Evolutionary conservation across 2,329 filamentous ascomycete genomes (phyloP), one percentile per base, ranked within the genome.

Genomic region (Fusarium palustre): DNA sequence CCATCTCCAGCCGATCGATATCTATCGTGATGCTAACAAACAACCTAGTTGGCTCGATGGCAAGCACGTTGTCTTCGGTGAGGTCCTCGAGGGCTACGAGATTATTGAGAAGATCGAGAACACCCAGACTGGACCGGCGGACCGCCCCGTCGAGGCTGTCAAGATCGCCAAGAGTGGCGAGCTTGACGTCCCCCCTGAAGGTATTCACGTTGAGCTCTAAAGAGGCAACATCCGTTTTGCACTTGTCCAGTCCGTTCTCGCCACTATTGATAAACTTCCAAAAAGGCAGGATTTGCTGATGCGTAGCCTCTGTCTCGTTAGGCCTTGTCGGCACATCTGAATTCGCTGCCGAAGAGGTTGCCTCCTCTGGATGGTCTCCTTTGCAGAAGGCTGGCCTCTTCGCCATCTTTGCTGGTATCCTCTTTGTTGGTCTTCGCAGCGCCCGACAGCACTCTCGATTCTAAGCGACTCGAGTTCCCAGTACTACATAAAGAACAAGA

Each of bases 121-220:
- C 75, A 85, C 86, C 72, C 80, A 87, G 77, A 95, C 91, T 79
- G 81, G 79, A 69, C 74, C 79, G 68, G 75, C 87, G 73, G 91
- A 94, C 83, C 91, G 89, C 82, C 93, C 93, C 30, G 78, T 79
- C 67, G 82, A 90, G 82, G 78, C 85, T 22, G 85, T 96, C 82
- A 94, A 90, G 85, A 93, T 97, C 77, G 86, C 80, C 79, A 92
- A 94, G 87, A 93, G 91, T 82, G 93, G 93, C 81, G 92, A 95
- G 86, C 84, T 96, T 75, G 87, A 90, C 80, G 90, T 94, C 72
- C 91, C 92, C 79, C 85, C 89, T 85, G 93, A 96, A 96, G 93
- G 93, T 96, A 95, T 93, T 85, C 91, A 94, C 84, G 88, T 90
- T 83, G 92, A 96, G 84, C 91, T 96, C 82, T 96, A 91, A 84